Conservation (phyloP, 2,329 filamentous ascomycete genomes). For the Leptodontidium sp. region DNA sequence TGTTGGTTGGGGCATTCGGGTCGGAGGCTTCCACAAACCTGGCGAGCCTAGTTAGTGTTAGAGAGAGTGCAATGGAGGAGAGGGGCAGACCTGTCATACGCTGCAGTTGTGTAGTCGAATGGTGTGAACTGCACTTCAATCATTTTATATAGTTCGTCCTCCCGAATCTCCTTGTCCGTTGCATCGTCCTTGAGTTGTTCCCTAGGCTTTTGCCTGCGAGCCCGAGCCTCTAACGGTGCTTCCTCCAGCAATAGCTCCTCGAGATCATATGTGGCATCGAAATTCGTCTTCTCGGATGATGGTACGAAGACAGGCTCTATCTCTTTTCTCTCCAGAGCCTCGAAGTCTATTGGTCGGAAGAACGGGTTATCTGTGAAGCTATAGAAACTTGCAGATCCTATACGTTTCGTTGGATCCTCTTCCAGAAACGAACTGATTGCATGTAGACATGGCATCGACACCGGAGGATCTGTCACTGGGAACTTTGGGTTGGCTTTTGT, state of each 20-base stretch:
- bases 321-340: conserved; percentile 82
- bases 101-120: conserved; percentile 91
- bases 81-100: conserved; percentile 72
- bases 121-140: conserved; percentile 94
- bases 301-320: conserved; percentile 92
- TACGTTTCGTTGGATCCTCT: conserved; percentile 78
- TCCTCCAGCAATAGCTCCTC: conserved; percentile 95
- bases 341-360: conserved; percentile 87
- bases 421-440: conserved; percentile 87
- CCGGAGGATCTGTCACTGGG: conserved; percentile 90
- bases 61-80: conserved; percentile 16
- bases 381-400: conserved; percentile 84
- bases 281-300: conserved; percentile 97
- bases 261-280: conserved; percentile 96
- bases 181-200: conserved; percentile 93
- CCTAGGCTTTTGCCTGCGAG: conserved; percentile 90
- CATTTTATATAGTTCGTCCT: conserved; percentile 92
- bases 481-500: conserved; percentile 84
- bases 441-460: conserved; percentile 87
- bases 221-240: conserved; percentile 90
- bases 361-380: conserved; percentile 90
- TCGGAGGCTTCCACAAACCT: conserved; percentile 48
- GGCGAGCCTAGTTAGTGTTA: conserved; percentile 32
- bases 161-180: conserved; percentile 91
- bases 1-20: conserved; percentile 35